These are phyloP conservation scores for Cardiospermum halicacabum DNA, from an alignment of 345 rosid genomes.

Conservation along the genomic window DNA sequence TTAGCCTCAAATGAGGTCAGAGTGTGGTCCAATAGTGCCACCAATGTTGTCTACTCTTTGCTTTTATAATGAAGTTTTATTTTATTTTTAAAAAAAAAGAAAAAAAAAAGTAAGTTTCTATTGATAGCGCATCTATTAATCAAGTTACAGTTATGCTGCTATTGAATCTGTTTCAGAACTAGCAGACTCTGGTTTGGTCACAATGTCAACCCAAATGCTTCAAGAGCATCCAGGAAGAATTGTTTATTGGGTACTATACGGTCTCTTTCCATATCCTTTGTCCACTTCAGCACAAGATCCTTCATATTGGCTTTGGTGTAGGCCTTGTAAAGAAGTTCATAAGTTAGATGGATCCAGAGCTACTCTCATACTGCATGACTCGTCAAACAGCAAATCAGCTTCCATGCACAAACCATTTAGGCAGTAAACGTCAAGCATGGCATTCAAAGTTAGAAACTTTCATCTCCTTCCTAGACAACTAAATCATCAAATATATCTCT, in stretches of 20 bases:
- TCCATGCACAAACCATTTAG: slow-evolving; percentile 59
- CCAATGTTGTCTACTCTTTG: too few relatives aligned
- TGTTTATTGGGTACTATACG: slow-evolving; percentile 78
- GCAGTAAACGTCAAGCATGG: slow-evolving; percentile 84
- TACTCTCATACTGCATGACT: slow-evolving; percentile 35
- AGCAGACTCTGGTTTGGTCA: slow-evolving; percentile 33
- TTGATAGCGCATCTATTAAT: too few relatives aligned
- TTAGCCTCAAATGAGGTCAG: too few relatives aligned
- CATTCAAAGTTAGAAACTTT: slow-evolving; percentile 68
- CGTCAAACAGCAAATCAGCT: slow-evolving; percentile 58
- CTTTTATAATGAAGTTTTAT: too few relatives aligned
- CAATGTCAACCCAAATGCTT: slow-evolving; percentile 43
- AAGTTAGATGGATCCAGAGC: slow-evolving; percentile 58
- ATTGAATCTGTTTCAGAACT: slow-evolving; percentile 16
- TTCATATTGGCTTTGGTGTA: slow-evolving; percentile 71
- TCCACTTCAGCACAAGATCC: slow-evolving; percentile 60
- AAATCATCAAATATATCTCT: slow-evolving; percentile 63
- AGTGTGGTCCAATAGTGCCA: too few relatives aligned
- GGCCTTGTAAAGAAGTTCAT: slow-evolving; percentile 81
- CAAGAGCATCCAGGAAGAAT: slow-evolving; percentile 82
- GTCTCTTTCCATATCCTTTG: slow-evolving; percentile 67
- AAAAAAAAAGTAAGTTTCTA: too few relatives aligned
- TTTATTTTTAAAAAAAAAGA: too few relatives aligned
- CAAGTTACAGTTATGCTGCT: slow-evolving; percentile 19
- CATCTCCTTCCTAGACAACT: slow-evolving; percentile 47